Evolutionary conservation across 257 asterid species (phyloP).

Genomic region (Thymus quinquecostatus): DNA sequence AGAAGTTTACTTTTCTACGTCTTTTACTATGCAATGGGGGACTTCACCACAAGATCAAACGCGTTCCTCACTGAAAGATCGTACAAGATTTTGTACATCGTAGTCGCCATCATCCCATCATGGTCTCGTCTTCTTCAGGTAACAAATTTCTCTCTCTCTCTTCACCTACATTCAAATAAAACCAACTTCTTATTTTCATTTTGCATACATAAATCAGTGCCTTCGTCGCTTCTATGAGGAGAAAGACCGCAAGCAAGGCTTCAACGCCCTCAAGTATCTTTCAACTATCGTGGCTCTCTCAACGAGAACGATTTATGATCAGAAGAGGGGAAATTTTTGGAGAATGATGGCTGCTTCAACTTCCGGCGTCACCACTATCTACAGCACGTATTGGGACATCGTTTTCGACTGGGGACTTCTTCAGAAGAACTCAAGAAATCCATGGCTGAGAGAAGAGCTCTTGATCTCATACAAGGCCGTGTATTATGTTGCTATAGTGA

Average conservation of each 20-base stretch:
- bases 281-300: not conserved
- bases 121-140: not conserved
- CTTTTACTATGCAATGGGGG: conserved; percentile 70
- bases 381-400: conserved; percentile 72
- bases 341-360: conserved; percentile 51
- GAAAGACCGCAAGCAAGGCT: not conserved
- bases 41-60: conserved; percentile 40
- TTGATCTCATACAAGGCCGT: conserved; percentile 55
- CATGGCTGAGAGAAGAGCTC: conserved; percentile 78
- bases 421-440: conserved; percentile 52
- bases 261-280: not conserved
- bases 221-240: not conserved
- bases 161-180: too few relatives aligned
- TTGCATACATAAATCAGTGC: not conserved
- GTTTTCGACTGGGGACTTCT: conserved; percentile 71
- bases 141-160: not conserved
- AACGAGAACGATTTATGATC: not conserved
- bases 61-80: not conserved
- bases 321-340: conserved; percentile 25
- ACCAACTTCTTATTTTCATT: too few relatives aligned
- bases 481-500: conserved; percentile 71
- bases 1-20: conserved; percentile 67
- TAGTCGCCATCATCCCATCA: not conserved
- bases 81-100: not conserved
- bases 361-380: conserved; percentile 59